phyloP scores from a whole-genome alignment of 352 stramenopile species.

The Phytophthora hibernalis region DNA sequence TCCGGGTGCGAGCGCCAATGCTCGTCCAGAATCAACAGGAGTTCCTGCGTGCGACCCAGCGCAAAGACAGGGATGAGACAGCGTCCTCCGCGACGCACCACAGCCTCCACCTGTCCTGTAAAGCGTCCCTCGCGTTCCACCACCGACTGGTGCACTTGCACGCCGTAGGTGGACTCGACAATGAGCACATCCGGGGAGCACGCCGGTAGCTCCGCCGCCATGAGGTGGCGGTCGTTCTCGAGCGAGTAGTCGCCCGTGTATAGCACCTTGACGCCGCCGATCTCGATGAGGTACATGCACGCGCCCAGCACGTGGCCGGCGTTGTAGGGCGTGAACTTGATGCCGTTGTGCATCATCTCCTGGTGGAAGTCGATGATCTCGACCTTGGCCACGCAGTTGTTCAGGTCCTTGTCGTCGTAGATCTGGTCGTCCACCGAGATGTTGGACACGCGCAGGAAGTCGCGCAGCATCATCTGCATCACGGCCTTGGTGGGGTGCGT shows the following conservation, averaged over 20 bases:
- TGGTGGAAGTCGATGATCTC: slow-evolving; percentile 99
- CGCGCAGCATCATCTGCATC: slow-evolving; percentile 97
- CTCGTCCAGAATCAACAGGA: slow-evolving; percentile 99
- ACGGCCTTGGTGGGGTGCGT: slow-evolving; percentile 99
- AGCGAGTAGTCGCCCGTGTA: slow-evolving; percentile 99
- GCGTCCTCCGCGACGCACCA: slow-evolving; percentile 95
- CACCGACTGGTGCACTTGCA: slow-evolving; percentile 96
- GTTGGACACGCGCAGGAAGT: slow-evolving; percentile 97
- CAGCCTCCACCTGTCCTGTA: slow-evolving; percentile 95
- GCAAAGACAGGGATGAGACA: slow-evolving; percentile 99
- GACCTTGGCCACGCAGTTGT: slow-evolving; percentile 97
- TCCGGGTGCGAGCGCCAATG: slow-evolving; percentile 97
- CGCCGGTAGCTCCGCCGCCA: slow-evolving; percentile 87
- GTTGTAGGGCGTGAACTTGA: slow-evolving; percentile 99
- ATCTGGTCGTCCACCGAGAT: slow-evolving; percentile 94
- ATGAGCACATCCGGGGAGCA: slow-evolving; percentile 98
- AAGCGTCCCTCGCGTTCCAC: slow-evolving; percentile 97
- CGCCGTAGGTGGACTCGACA: slow-evolving; percentile 98
- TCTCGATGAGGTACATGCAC: slow-evolving; percentile 99
- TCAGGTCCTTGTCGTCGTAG: slow-evolving; percentile 95
- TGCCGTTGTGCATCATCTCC: slow-evolving; percentile 96
- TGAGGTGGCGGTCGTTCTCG: slow-evolving; percentile 98
- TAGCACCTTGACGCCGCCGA: slow-evolving; percentile 97
- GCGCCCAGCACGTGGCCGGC: slow-evolving; percentile 99
- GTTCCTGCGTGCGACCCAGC: slow-evolving; percentile 97